Evolutionary conservation across 805 yeast genomes (phyloP), one percentile per base, ranked within the genome.

Genomic region (Kregervanrija fluxuum): DNA sequence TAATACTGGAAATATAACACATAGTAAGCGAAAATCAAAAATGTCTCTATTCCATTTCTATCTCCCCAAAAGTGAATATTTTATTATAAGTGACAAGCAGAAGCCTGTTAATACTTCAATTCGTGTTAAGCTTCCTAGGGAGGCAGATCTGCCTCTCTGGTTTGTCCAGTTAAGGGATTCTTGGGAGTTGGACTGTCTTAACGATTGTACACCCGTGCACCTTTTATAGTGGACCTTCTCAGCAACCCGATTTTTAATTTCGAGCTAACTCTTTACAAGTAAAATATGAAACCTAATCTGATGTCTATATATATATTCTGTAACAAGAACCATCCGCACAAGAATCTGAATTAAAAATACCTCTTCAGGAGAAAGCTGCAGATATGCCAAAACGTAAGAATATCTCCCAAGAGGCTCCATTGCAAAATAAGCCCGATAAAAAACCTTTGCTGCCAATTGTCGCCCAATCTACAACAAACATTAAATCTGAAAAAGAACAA

Each of bases 141-240:
- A 80, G 41, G 62, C 69, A 11, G 67, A 72, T 35, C 67, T 88
- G n/a, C 95, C 95, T 0, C 66, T 59, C 1, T 88, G 96, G 96
- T 85, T 86, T 54, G 67, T 67, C 15, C 61, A 65, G 30, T 85
- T 84, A 46, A 61, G 90, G 47, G 74, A 79, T 48, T 56, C 67
- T 43, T 85, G 91, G 95, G 89, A 83, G 52, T 47, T 36, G n/a
- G 56, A 54, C 43, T 47, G 15, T 33, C 4, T 33, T 33, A 8
- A 33, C 6, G 28, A 22, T 22, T 22, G 5, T 4, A 22, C 28
- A 22, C 37, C 12, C 45, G 45, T 15, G 11, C 30, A 1, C 38
- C 30, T 12, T 12, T 42, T 40, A 11, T 37, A 37, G 13, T 5
- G 5, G 33, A 28, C 8, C 35, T 14, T n/a, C 35, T 5, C 38